Conservation (phyloP, 208 protist genomes). For the Leishmania aethiopica region DNA sequence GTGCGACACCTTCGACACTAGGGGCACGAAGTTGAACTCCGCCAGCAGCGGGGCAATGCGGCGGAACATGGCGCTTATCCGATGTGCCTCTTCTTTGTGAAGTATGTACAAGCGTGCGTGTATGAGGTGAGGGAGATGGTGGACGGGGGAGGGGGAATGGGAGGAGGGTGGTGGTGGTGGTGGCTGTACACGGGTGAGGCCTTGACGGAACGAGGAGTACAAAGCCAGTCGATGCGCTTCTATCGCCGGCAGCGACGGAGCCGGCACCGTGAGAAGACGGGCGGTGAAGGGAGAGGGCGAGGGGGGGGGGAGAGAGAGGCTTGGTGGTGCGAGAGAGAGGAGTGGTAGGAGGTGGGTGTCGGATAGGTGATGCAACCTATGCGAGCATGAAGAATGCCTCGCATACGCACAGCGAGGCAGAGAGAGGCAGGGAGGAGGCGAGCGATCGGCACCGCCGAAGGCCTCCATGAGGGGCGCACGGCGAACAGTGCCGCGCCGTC, state of each 20-base stretch:
- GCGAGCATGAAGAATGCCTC: neutral
- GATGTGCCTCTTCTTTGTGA: neutral
- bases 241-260: neutral
- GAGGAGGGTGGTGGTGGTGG: neutral
- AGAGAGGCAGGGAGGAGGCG: neutral
- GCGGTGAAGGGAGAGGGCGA: neutral
- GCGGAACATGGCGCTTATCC: constrained; percentile 46
- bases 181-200: neutral
- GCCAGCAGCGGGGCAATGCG: constrained; percentile 35
- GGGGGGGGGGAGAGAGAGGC: neutral
- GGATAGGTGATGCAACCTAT: neutral
- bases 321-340: neutral
- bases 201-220: neutral
- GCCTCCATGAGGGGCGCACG: neutral
- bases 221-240: neutral
- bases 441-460: neutral
- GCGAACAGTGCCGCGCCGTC: neutral
- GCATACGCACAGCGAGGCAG: neutral
- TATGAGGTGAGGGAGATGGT: neutral
- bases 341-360: neutral
- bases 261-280: neutral
- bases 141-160: neutral
- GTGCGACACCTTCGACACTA: constrained; percentile 73
- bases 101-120: neutral
- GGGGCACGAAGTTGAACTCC: constrained; percentile 81